Conservation (phyloP, 176 grass and related monocot species). For the Cenchrus purpureus region DNA sequence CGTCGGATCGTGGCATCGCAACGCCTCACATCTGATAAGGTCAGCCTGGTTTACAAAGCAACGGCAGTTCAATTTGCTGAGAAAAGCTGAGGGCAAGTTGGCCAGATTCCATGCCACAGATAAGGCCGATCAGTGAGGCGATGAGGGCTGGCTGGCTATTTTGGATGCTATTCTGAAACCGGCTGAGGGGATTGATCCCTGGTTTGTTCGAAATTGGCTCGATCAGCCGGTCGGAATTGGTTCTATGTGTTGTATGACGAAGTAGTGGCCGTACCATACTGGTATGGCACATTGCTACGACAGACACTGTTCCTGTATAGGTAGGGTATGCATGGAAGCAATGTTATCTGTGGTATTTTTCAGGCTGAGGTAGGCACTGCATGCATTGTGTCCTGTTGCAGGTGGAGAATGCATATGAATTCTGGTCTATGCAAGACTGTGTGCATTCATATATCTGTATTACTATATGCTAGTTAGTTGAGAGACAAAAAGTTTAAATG, state of each 20-base stretch:
- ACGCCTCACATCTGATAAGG: constrained; percentile 52
- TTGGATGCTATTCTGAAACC: constrained; percentile 56
- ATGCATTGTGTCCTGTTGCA: neutral
- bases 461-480: neutral
- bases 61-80: constrained; percentile 41
- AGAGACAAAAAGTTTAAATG: neutral
- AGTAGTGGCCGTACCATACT: neutral
- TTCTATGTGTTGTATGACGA: constrained; percentile 9
- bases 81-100: constrained; percentile 47
- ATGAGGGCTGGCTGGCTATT: constrained; percentile 25
- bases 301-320: neutral
- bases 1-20: constrained; percentile 40
- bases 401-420: neutral
- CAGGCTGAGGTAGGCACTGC: neutral
- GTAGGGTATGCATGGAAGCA: neutral
- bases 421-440: neutral
- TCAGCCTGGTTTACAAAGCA: constrained; percentile 35
- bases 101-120: constrained; percentile 44
- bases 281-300: neutral
- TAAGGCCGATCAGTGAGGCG: constrained; percentile 39
- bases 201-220: constrained; percentile 24
- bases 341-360: neutral
- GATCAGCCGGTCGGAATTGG: neutral
- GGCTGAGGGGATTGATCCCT: constrained; percentile 43
- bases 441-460: constrained; percentile 1